Conservation (phyloP, 2,329 filamentous ascomycete species). For the Pyrenophora graminea region DNA sequence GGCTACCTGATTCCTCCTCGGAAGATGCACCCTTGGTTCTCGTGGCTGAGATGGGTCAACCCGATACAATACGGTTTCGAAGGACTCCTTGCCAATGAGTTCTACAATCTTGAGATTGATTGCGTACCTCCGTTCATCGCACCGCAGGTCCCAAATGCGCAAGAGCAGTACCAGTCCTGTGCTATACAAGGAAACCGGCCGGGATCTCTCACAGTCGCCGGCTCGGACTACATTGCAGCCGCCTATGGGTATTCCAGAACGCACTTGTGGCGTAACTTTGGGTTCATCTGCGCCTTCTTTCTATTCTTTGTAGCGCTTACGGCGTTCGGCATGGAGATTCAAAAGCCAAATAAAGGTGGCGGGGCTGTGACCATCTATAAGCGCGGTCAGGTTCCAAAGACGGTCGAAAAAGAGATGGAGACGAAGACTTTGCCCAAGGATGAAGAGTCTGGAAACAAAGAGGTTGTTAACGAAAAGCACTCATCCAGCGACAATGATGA, state of each 20-base stretch:
- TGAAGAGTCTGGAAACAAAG: conserved; percentile 56
- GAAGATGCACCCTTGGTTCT: conserved; percentile 50
- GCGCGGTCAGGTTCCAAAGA: conserved; percentile 64
- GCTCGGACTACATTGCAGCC: conserved; percentile 60
- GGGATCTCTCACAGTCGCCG: conserved; percentile 57
- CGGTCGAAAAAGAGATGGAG: conserved; percentile 62
- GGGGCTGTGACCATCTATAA: conserved; percentile 66
- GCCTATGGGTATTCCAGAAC: conserved; percentile 60
- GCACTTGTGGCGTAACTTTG: conserved; percentile 66
- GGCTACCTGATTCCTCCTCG: conserved; percentile 47
- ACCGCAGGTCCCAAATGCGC: conserved; percentile 54
- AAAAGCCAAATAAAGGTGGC: conserved; percentile 64
- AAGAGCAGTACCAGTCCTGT: conserved; percentile 61
- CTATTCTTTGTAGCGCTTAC: conserved; percentile 55
- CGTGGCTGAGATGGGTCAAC: conserved; percentile 50
- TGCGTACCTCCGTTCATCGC: conserved; percentile 62
- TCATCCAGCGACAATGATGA: conserved; percentile 33
- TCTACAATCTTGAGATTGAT: conserved; percentile 60
- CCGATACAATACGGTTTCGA: conserved; percentile 73
- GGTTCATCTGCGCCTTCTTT: conserved; percentile 58
- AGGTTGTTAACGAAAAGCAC: conserved; percentile 32
- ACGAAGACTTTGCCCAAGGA: conserved; percentile 52
- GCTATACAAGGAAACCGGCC: conserved; percentile 61
- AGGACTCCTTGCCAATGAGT: conserved; percentile 71
- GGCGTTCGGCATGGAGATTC: conserved; percentile 50